Conservation (phyloP, 2,329 filamentous ascomycete genomes). For the Pezicula carpinea region DNA sequence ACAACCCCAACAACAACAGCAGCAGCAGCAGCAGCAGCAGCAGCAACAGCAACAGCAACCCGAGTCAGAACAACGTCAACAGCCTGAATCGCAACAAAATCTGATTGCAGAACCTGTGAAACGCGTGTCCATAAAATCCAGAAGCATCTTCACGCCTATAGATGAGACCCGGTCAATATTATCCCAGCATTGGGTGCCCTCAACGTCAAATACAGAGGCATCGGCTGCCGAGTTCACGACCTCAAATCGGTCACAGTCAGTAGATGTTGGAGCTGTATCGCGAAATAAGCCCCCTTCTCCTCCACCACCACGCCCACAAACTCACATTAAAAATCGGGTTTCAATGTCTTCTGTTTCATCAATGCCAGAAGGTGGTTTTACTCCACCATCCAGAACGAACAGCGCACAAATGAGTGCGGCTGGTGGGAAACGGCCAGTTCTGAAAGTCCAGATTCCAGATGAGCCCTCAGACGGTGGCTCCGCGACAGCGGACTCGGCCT, state of each 20-base stretch:
- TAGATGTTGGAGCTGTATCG: constrained; percentile 55
- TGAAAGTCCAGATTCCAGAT: constrained; percentile 93
- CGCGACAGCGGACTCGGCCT: constrained; percentile 66
- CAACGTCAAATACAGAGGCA: constrained; percentile 41
- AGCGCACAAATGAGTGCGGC: constrained; percentile 56
- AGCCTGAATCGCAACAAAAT: constrained; percentile 21
- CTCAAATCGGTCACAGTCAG: constrained; percentile 55
- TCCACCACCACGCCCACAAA: constrained; percentile 41
- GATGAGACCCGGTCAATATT: constrained; percentile 87
- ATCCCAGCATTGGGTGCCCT: constrained; percentile 73
- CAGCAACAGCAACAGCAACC: constrained; percentile 36
- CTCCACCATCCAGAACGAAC: constrained; percentile 73
- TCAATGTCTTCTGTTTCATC: constrained; percentile 52
- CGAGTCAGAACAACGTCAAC: constrained; percentile 21
- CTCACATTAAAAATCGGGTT: constrained; percentile 39
- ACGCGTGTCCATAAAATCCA: constrained; percentile 46
- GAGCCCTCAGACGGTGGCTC: constrained; percentile 77
- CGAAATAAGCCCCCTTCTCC: constrained; percentile 51
- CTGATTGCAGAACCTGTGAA: constrained; percentile 42
- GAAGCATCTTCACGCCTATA: constrained; percentile 94
- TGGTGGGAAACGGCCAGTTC: constrained; percentile 68
- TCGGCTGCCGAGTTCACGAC: constrained; percentile 22
- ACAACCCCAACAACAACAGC: constrained; percentile 43
- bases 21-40: constrained; percentile 42
- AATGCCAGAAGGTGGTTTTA: constrained; percentile 57